Evolutionary conservation across 2,329 filamentous ascomycete species (phyloP), one percentile per base, ranked within the genome.

Genomic region (Ophiosphaerella narmari): DNA sequence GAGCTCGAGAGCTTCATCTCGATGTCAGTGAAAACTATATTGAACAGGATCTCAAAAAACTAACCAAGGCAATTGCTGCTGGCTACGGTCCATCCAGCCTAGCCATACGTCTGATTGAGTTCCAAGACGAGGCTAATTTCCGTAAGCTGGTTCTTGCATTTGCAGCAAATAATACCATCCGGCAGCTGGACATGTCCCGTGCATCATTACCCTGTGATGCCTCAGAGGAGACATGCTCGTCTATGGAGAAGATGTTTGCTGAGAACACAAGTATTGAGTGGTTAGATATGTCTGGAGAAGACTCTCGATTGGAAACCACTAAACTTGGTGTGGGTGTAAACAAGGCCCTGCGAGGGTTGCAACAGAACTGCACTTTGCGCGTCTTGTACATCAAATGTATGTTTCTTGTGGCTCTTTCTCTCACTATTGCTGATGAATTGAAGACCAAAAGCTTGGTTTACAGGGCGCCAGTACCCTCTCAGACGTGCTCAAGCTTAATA

Each of bases 201-300:
- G 84, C 85, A 1, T 88, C 86, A 0, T 75, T 90, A 18, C 87
- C 86, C 12, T 85, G 85, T 46, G 86, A 89, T 65, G 86, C 86
- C 3, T 82, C 83, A 7, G 80, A 83, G 8, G 85, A 87, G 49
- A 89, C 86, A 0, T 88, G 85, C 61, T 80, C 82, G 51, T 80
- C 83, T 12, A 70, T 90, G 47, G 81, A 85, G 54, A 69, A 78
- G 42, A 81, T 90, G 72, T 86, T 90, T 59, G 82, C 84, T 31
- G 80, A 86, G 44, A 90, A 90, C 53, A 77, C 78, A n/a, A 85
- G 83, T 1, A 74, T 90, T 2, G 78, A 86, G 58, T 85, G 85
- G 65, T 73, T 90, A 11, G 84, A 89, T 65, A 86, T 90, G 38
- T 88, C 86, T 23, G 87, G 87, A 7, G 87, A 89, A 61, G 85